phyloP scores from a whole-genome alignment of 2,329 filamentous ascomycete genomes.

The Fusarium nygamai region DNA sequence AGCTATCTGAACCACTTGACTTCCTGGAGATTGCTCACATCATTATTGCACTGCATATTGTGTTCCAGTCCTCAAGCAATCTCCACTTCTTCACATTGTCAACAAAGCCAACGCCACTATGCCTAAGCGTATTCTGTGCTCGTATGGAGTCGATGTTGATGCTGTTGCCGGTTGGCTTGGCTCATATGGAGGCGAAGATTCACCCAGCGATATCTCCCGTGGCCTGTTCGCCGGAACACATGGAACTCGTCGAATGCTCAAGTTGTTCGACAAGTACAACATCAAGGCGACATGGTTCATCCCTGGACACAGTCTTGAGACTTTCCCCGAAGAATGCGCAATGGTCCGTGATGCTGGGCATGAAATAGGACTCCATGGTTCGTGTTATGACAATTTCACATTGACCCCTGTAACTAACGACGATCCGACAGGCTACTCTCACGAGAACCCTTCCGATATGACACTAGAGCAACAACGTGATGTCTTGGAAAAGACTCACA shows the following conservation, averaged over 20 bases:
- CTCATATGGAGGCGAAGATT: conserved; percentile 78
- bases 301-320: conserved; percentile 59
- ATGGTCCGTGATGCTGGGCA: conserved; percentile 58
- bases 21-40: not conserved
- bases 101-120: not conserved
- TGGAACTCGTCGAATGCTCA: conserved; percentile 72
- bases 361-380: conserved; percentile 66
- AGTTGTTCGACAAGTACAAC: conserved; percentile 76
- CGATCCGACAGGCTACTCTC: conserved; percentile 63
- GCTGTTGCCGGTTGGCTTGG: conserved; percentile 82
- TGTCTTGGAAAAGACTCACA: conserved; percentile 78
- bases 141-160: conserved; percentile 77
- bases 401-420: rapidly evolving
- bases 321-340: conserved; percentile 58
- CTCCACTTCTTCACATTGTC: not conserved
- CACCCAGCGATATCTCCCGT: conserved; percentile 56
- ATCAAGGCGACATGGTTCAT: conserved; percentile 72
- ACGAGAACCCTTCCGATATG: conserved; percentile 79
- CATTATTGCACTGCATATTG: not conserved
- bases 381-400: rapidly evolving
- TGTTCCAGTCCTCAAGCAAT: not conserved
- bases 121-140: conserved; percentile 7
- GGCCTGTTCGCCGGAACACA: conserved; percentile 74
- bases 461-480: conserved; percentile 78
- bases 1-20: not conserved